Evolutionary conservation across 2,329 filamentous ascomycete species (phyloP), one percentile per base, ranked within the genome.

Genomic region (Scortechinia acanthostroma): DNA sequence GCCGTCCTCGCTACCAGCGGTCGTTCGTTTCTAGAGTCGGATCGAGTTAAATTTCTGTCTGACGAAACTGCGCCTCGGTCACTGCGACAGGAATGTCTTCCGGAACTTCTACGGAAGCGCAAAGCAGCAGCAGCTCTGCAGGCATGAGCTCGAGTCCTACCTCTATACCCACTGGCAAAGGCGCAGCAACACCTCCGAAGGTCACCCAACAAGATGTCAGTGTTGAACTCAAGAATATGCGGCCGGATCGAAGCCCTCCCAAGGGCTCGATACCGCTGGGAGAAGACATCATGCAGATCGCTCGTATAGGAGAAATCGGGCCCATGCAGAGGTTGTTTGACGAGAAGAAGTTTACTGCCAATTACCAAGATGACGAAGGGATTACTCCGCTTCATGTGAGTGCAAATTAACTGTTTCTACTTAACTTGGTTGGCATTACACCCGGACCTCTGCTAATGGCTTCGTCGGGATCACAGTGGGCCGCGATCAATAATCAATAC

Each of bases 401-500:
- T 70, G 50, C 46, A 47, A 46, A 15, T 43, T 10, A 23, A 10
- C 10, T 40, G 6, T 40, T n/a, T n/a, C n/a, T n/a, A n/a, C n/a
- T n/a, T n/a, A n/a, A n/a, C n/a, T n/a, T n/a, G n/a, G n/a, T n/a
- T n/a, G n/a, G n/a, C n/a, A n/a, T n/a, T n/a, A n/a, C n/a, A n/a
- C n/a, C n/a, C n/a, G n/a, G n/a, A n/a, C 25, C 25, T 30, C 10
- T 30, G 25, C 25, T n/a, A 10, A 30, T 30, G 25, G 10, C n/a
- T n/a, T 30, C 25, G 25, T 10, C 25, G 25, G 10, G n/a, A 10
- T 30, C n/a, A n/a, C 25, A 98, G 89, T 98, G 93, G 93, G 93
- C 93, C 42, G 89, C 94, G 28, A 97, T 98, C 63, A 98, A 98
- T 70, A 97, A 97, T 60, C 93, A 96, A 62, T 94, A 91, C 69